These are phyloP conservation scores for Phytophthora cajani DNA, from an alignment of 352 stramenopile genomes.

Conservation along the genomic window DNA sequence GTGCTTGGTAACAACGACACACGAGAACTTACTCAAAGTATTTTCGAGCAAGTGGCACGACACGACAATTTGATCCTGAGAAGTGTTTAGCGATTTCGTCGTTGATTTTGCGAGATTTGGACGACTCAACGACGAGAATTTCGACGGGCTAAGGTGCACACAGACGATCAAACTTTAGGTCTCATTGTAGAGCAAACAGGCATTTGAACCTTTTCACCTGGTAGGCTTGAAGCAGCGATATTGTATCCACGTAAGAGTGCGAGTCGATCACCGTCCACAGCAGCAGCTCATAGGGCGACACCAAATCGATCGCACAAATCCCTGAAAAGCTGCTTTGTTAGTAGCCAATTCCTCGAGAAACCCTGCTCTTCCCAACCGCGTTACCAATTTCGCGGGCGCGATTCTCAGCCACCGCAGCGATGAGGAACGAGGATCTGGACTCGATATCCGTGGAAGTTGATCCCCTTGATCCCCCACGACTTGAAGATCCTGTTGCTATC, in stretches of 20 bases:
- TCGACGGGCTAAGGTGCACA: constrained; percentile 57
- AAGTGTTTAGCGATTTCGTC: constrained; percentile 75
- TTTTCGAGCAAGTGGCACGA: constrained; percentile 76
- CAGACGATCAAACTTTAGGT: not conserved
- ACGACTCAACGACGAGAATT: constrained; percentile 74
- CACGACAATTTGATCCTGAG: constrained; percentile 52
- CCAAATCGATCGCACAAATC: constrained; percentile 78
- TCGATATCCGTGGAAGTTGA: constrained; percentile 22
- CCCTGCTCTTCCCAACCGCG: not conserved
- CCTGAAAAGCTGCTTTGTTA: constrained; percentile 23
- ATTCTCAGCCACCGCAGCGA: constrained; percentile 66
- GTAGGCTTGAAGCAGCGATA: constrained; percentile 76
- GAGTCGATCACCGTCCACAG: constrained; percentile 86
- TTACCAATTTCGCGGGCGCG: constrained; percentile 66
- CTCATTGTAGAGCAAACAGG: no score
- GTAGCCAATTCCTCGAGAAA: not conserved
- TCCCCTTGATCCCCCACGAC: constrained; percentile 30
- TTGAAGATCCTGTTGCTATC: constrained; percentile 4
- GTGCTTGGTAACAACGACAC: not conserved
- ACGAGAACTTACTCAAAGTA: constrained; percentile 74
- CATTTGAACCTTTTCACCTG: constrained; percentile 37
- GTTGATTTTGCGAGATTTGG: constrained; percentile 68
- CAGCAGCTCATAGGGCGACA: constrained; percentile 72
- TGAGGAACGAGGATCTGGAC: constrained; percentile 56
- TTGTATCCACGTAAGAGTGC: constrained; percentile 72